Evolutionary conservation across 2,329 filamentous ascomycete genomes (phyloP), one percentile per base, ranked within the genome.

Genomic region (Paramyrothecium roridum): DNA sequence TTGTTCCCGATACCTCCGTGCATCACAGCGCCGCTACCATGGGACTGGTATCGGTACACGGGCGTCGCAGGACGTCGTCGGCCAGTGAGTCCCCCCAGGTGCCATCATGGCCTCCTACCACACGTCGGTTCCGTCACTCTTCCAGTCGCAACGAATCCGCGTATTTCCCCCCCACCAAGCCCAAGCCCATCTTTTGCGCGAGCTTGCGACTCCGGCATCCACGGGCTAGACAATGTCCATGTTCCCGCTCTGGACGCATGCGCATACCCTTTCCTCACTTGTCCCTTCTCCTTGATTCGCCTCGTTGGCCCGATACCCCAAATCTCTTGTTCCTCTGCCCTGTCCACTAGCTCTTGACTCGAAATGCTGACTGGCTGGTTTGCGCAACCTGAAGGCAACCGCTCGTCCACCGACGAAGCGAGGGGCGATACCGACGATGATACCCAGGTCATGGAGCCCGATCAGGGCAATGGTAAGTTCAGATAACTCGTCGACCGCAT

Each of bases 381-480:
- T 63, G 62, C 67, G 45, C 62, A 67, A 68, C 65, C 68, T 61
- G 62, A 66, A 78, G 78, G 77, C 67, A 75, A 71, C 63, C 73
- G 73, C 61, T 83, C 82, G 48, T 88, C 86, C 4, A 73, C 72
- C 61, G 85, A 89, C 55, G 85, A 86, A 22, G 67, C 64, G 55
- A 69, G 69, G 57, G 71, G 63, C 57, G 75, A 78, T 40, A 64
- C 59, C 54, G 75, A 77, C 57, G 87, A 91, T 65, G 91, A 96
- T 66, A 92, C 91, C 68, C 87, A 85, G 55, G 83, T 93, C 58
- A 87, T 97, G 67, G 92, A 96, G 76, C 84, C 90, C 57, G 93
- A 97, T 54, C 92, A 98, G 81, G 92, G 93, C 76, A 97, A 93
- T 82, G 89, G 91, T 96, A 76, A 72, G 87, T 73, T 20, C 37